A percentile compares a stretch with the other conserved stretches of the same genome.
phyloP scores from a whole-genome alignment of 805 yeast genomes.

The Millerago galiae region DNA sequence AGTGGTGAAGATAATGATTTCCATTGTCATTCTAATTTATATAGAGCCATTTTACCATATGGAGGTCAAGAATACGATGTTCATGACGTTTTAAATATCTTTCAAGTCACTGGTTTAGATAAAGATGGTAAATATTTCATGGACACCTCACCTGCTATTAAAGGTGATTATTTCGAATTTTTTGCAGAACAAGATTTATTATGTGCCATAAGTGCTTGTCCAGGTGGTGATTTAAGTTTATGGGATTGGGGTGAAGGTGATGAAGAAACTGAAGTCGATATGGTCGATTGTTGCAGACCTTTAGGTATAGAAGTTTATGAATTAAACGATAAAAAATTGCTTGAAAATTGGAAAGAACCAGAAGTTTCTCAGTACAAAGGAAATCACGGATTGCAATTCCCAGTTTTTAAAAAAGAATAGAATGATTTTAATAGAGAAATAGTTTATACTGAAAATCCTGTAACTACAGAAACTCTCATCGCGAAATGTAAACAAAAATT shows the following conservation, averaged over 20 bases:
- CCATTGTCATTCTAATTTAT: slow-evolving; percentile 62
- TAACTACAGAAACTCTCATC: not conserved
- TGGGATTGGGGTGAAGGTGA: slow-evolving; percentile 70
- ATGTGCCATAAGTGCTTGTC: slow-evolving; percentile 62
- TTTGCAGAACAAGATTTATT: slow-evolving; percentile 61
- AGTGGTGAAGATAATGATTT: slow-evolving; percentile 60
- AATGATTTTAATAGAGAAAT: not conserved
- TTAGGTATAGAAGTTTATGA: slow-evolving; percentile 55
- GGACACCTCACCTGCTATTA: slow-evolving; percentile 62
- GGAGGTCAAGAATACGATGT: slow-evolving; percentile 63
- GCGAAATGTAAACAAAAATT: slow-evolving; percentile 1
- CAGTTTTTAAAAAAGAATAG: slow-evolving; percentile 18
- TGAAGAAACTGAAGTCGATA: slow-evolving; percentile 38
- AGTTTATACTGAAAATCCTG: too few relatives aligned
- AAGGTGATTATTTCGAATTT: slow-evolving; percentile 56
- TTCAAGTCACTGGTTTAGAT: slow-evolving; percentile 62
- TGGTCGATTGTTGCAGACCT: slow-evolving; percentile 59
- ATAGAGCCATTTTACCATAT: slow-evolving; percentile 50
- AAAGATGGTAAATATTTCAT: slow-evolving; percentile 61
- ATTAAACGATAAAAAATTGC: slow-evolving; percentile 39
- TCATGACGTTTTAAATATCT: slow-evolving; percentile 63
- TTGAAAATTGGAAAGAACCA: slow-evolving; percentile 47
- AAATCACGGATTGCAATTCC: slow-evolving; percentile 41
- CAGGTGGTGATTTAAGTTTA: slow-evolving; percentile 60
- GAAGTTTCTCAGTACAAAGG: slow-evolving; percentile 47